Conservation (phyloP, 495 filamentous ascomycete species). For the Trichoderma orchidacearum region DNA sequence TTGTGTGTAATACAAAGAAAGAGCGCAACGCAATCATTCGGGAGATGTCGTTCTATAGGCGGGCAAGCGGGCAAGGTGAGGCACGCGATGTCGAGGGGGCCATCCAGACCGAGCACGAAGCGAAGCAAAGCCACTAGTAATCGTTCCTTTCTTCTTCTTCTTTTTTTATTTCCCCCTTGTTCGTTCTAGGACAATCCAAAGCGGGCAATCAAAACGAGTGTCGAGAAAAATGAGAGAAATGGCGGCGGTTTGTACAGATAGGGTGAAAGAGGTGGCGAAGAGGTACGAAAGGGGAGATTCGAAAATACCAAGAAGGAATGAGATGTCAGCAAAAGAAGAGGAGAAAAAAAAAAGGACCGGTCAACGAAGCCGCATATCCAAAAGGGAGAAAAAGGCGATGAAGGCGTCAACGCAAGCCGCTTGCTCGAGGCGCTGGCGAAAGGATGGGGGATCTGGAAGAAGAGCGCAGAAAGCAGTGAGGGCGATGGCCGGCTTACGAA, state of each 20-base stretch:
- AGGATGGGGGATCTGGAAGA: too few species aligned
- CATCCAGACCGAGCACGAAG: background rate
- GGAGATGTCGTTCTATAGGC: background rate
- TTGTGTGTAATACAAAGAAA: too few species aligned
- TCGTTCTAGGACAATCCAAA: background rate
- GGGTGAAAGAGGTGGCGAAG: background rate
- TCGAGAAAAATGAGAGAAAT: background rate
- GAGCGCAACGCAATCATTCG: background rate
- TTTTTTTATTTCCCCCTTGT: too few species aligned
- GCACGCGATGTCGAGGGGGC: background rate
- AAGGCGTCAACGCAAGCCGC: too few species aligned
- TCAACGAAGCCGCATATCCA: background rate
- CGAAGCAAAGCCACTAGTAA: too few species aligned
- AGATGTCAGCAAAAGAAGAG: too few species aligned
- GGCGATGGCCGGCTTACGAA: background rate
- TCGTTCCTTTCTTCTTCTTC: too few species aligned
- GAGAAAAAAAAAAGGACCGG: background rate
- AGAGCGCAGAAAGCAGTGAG: background rate
- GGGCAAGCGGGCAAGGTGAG: background rate
- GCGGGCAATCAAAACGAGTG: background rate
- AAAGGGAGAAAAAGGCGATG: background rate
- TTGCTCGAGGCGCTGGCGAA: too few species aligned
- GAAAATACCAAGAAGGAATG: too few species aligned
- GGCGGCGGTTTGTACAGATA: too few species aligned
- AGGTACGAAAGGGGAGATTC: background rate